Base-by-base conservation (phyloP, 352 stramenopile genomes). In the Globisporangium cylindrosporum region DNA sequence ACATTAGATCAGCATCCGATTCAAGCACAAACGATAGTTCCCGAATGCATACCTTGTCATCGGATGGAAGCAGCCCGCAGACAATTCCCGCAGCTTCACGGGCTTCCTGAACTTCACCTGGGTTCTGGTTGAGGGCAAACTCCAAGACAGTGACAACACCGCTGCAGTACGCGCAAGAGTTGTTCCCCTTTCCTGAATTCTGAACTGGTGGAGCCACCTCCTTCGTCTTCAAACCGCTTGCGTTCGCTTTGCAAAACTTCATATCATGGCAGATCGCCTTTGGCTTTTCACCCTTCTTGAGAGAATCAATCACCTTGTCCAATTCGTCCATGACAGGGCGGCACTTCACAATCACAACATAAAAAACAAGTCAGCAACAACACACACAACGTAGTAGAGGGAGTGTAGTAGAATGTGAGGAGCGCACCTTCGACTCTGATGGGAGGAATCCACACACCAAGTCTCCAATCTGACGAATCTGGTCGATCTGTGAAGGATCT, bases 211-310 rank as follows among this genome's bases (percentile, higher is more conserved):
- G 24, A 1, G 54, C 24, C 15, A 29, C 56, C 55, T 56, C 46
- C 18, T 56, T 69, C 12, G 38, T 10, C 18, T 22, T 20, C 20
- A 55, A 7, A 18, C 62, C 51, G 25, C 25, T 61, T 18, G 46
- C 20, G 18, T 20, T 53, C 14, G 56, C 48, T 43, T 29, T 38
- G 55, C 85, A 91, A 36, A 89, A 87, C 66, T 89, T 79, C 63
- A 93, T 66, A 46, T 91, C 77, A n/a, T 80, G 64, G 54, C 85
- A 93, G 56, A 93, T 89, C 27, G 73, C 62, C 48, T 81, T 84
- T 1, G 80, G 80, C 10, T 80, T 72, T 24, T 91, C 79, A 9
- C 83, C 85, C 73, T 87, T 91, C 66, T 85, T 78, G 6, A 93
- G 75, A 55, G 73, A 81, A 58, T 91, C 78, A 6, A 93, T 75